phyloP scores from a whole-genome alignment of 805 yeast genomes.

The Starmerella lactis-condensi region DNA sequence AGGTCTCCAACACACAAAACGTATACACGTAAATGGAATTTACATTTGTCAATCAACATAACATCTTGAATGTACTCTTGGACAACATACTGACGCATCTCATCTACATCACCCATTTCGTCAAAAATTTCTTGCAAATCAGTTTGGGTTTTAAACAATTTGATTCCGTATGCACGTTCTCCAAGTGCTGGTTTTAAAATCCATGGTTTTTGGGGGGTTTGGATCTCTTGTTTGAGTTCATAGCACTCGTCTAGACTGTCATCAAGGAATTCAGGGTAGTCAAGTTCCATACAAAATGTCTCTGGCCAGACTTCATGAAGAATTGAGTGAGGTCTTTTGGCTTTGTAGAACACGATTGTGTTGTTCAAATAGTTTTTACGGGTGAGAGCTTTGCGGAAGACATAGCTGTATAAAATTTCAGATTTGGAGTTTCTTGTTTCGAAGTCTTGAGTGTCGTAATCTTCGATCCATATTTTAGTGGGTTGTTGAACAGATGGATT shows the following conservation, averaged over 20 bases:
- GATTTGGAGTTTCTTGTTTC: slow-evolving; percentile 26
- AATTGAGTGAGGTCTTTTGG: slow-evolving; percentile 54
- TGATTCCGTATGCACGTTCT: slow-evolving; percentile 90
- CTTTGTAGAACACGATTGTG: slow-evolving; percentile 53
- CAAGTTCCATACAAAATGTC: slow-evolving; percentile 65
- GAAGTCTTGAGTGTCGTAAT: slow-evolving; percentile 72
- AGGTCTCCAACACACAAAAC: slow-evolving; percentile 59
- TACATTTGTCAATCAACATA: slow-evolving; percentile 47
- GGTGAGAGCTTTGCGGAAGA: slow-evolving; percentile 76
- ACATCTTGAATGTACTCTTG: slow-evolving; percentile 66
- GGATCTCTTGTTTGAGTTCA: slow-evolving; percentile 67
- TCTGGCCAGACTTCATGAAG: slow-evolving; percentile 49
- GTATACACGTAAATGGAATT: slow-evolving; percentile 79
- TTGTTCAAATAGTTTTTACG: slow-evolving; percentile 80
- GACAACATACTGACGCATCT: slow-evolving; percentile 62
- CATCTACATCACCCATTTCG: slow-evolving; percentile 28
- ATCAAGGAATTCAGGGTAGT: slow-evolving; percentile 88
- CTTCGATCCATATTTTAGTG: slow-evolving; percentile 51
- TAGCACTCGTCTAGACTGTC: slow-evolving; percentile 84
- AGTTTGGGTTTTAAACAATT: slow-evolving; percentile 57
- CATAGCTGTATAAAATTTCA: slow-evolving; percentile 27
- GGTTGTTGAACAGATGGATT: not conserved
- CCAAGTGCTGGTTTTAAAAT: slow-evolving; percentile 93
- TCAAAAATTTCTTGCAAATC: slow-evolving; percentile 73
- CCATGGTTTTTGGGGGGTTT: slow-evolving; percentile 47